phyloP scores from a whole-genome alignment of 169 alveolate species.

The Babesia caballi region DNA sequence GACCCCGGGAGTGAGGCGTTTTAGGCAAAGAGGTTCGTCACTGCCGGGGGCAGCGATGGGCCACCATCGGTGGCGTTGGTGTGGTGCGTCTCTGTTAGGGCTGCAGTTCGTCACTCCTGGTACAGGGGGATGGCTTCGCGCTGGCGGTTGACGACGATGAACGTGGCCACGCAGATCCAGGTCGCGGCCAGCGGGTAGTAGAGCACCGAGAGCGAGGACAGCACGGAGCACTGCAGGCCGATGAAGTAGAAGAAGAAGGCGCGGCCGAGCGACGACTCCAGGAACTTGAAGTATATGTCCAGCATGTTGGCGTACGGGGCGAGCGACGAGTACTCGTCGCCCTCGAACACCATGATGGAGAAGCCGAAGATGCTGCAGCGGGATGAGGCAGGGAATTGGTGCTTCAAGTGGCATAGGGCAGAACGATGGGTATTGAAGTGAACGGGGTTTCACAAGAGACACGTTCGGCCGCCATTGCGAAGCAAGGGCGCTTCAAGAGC shows the following conservation, averaged over 20 bases:
- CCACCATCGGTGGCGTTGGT: no score
- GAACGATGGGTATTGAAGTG: no score
- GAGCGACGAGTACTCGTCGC: slow-evolving; percentile 58
- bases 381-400: neutral
- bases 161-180: slow-evolving; percentile 38
- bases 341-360: slow-evolving; percentile 42
- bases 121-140: slow-evolving; percentile 11
- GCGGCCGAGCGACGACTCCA: slow-evolving; percentile 26
- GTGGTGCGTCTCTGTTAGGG: no score
- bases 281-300: slow-evolving; percentile 50
- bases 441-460: no score
- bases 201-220: slow-evolving; percentile 44
- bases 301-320: slow-evolving; percentile 49
- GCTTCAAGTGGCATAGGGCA: no score
- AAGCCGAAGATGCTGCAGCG: slow-evolving; percentile 41
- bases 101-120: neutral
- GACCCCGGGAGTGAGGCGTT: no score
- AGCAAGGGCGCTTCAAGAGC: neutral
- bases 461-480: neutral
- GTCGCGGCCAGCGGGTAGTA: slow-evolving; percentile 37
- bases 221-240: slow-evolving; percentile 34
- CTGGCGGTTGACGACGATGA: slow-evolving; percentile 21
- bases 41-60: no score
- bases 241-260: slow-evolving; percentile 44
- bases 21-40: no score